These are phyloP conservation scores for Solanum peruvianum DNA, from an alignment of 257 asterid genomes.

Conservation along the genomic window DNA sequence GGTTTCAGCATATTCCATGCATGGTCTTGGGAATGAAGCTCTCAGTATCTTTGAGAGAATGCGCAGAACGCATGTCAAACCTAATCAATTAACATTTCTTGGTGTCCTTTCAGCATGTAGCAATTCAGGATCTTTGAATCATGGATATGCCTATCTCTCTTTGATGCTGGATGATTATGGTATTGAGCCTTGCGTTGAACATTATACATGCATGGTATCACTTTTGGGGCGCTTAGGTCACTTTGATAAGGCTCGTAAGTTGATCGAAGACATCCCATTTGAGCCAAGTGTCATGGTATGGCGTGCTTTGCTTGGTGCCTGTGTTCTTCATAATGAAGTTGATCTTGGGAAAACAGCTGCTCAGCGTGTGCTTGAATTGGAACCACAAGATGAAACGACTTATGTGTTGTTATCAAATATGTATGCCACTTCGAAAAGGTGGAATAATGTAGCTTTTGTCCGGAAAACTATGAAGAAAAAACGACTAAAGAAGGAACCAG, in stretches of 20 bases:
- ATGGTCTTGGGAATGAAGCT: conserved; percentile 77
- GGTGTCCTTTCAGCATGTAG: conserved; percentile 92
- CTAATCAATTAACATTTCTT: conserved; percentile 66
- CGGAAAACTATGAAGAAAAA: conserved; percentile 70
- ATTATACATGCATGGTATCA: conserved; percentile 88
- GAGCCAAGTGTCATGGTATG: conserved; percentile 90
- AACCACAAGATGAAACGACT: conserved; percentile 74
- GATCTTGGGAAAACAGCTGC: conserved; percentile 77
- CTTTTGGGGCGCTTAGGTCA: conserved; percentile 78
- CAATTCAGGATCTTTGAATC: conserved; percentile 71
- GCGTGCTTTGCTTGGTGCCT: conserved; percentile 96
- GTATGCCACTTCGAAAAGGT: conserved; percentile 66
- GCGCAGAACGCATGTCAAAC: conserved; percentile 41
- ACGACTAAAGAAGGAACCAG: conserved; percentile 79
- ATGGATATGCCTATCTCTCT: conserved; percentile 49
- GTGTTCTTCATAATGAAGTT: conserved; percentile 61
- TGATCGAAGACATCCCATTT: conserved; percentile 55
- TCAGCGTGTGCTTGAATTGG: conserved; percentile 63
- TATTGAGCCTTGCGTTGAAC: conserved; percentile 76
- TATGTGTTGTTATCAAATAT: conserved; percentile 70
- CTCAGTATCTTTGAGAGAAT: conserved; percentile 48
- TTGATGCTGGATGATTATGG: conserved; percentile 52
- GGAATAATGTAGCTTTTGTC: conserved; percentile 63
- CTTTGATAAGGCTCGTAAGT: conserved; percentile 56
- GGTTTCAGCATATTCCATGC: conserved; percentile 87